phyloP scores from a whole-genome alignment of 768 basidiomycete genomes.

The Rhizopogon vinicolor region DNA sequence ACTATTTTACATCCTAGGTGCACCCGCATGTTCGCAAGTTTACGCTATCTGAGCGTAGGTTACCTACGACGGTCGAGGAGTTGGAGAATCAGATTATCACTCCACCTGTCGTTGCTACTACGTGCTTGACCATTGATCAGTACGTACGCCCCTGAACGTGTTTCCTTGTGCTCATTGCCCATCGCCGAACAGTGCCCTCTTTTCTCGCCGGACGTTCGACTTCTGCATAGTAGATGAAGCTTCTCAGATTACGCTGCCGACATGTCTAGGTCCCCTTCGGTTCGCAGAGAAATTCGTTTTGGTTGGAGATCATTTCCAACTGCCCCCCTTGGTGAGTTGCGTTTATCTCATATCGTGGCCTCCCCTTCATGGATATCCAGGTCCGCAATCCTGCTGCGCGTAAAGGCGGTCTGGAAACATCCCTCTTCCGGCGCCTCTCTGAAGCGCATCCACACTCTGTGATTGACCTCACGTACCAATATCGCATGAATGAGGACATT shows the following conservation, averaged over 20 bases:
- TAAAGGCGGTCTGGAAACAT: slow-evolving; percentile 82
- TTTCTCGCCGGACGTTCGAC: slow-evolving; percentile 82
- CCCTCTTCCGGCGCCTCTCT: slow-evolving; percentile 84
- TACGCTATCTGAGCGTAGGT: slow-evolving; percentile 54
- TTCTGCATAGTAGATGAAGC: slow-evolving; percentile 99
- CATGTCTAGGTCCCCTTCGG: slow-evolving; percentile 89
- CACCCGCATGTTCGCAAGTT: slow-evolving; percentile 76
- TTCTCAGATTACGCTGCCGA: slow-evolving; percentile 94
- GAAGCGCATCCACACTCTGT: slow-evolving; percentile 85
- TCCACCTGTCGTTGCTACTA: slow-evolving; percentile 94
- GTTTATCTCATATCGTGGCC: background rate
- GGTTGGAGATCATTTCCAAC: slow-evolving; percentile 96
- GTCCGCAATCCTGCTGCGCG: slow-evolving; percentile 79
- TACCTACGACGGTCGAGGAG: slow-evolving; percentile 70
- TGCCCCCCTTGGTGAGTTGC: slow-evolving; percentile 79
- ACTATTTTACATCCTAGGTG: slow-evolving; percentile 43
- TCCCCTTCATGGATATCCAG: slow-evolving; percentile 32
- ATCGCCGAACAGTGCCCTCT: slow-evolving; percentile 62
- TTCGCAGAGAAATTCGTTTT: slow-evolving; percentile 89
- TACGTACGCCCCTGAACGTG: slow-evolving; percentile 34
- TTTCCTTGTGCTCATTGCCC: slow-evolving; percentile 5
- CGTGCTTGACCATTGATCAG: slow-evolving; percentile 93
- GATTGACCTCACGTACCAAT: slow-evolving; percentile 83
- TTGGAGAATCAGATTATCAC: slow-evolving; percentile 78
- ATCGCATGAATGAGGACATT: slow-evolving; percentile 96